Conservation (phyloP, 495 filamentous ascomycete genomes). For the Evernia prunastri region DNA sequence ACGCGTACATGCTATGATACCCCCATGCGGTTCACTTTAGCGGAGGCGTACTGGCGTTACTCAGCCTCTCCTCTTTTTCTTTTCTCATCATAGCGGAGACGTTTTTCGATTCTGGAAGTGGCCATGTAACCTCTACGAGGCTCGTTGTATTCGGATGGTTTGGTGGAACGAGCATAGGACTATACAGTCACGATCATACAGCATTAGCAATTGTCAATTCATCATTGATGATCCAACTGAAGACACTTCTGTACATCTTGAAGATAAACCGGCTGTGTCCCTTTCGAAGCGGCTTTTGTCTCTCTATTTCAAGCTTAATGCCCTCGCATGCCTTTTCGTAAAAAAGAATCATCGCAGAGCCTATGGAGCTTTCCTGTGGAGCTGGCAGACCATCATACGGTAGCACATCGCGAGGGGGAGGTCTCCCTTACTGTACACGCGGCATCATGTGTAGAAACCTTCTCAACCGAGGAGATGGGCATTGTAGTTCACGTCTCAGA, state of each 20-base stretch:
- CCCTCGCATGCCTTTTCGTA: no score
- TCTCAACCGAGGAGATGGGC: no score
- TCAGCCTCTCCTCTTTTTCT: neutral
- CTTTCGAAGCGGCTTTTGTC: neutral
- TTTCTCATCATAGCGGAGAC: neutral
- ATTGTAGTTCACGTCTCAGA: no score
- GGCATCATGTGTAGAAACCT: no score
- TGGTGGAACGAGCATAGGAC: neutral
- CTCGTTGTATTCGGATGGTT: neutral
- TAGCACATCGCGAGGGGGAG: neutral
- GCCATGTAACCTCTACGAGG: neutral
- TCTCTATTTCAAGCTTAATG: no score
- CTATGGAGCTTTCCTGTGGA: no score
- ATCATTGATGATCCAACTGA: neutral
- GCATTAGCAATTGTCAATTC: neutral
- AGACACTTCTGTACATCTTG: no score
- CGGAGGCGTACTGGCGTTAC: neutral
- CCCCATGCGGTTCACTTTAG: neutral
- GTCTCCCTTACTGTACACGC: neutral
- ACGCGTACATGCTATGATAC: constrained; percentile 4
- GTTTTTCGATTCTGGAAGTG: neutral
- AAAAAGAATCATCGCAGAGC: no score
- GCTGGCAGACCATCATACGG: neutral
- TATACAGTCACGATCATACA: neutral
- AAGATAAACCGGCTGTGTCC: neutral